Evolutionary conservation across 2,329 filamentous ascomycete species (phyloP).

Genomic region (Dactylellina parvicollis): DNA sequence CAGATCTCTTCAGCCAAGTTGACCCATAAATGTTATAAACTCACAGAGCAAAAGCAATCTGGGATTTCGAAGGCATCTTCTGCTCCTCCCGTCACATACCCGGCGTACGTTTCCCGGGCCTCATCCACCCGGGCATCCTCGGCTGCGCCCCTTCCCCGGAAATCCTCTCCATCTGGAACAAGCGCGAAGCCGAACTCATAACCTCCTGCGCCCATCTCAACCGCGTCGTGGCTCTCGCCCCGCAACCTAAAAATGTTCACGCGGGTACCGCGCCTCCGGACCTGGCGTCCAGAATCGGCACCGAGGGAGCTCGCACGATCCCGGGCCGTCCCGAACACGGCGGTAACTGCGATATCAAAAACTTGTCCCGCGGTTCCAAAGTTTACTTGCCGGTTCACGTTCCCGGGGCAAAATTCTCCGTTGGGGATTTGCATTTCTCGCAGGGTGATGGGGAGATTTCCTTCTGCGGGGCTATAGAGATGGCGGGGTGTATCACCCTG

Average conservation of each 20-base stretch:
- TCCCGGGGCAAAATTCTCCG: constrained; percentile 84
- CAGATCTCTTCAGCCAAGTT: not conserved
- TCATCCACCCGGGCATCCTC: constrained; percentile 91
- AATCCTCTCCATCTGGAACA: constrained; percentile 83
- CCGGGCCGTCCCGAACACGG: constrained; percentile 86
- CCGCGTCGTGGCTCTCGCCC: constrained; percentile 79
- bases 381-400: constrained; percentile 91
- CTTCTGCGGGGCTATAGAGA: constrained; percentile 90
- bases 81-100: constrained; percentile 88
- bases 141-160: constrained; percentile 85
- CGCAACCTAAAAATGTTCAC: constrained; percentile 76
- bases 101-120: constrained; percentile 83
- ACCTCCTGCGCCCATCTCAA: constrained; percentile 71
- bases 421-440: constrained; percentile 87
- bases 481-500: constrained; percentile 89
- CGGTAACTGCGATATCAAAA: constrained; percentile 93
- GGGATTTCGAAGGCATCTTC: constrained; percentile 81
- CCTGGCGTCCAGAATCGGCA: constrained; percentile 74
- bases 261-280: constrained; percentile 71
- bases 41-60: constrained; percentile 72
- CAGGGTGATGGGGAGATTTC: constrained; percentile 90
- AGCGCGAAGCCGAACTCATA: constrained; percentile 82
- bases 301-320: constrained; percentile 84
- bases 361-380: constrained; percentile 79
- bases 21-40: constrained; percentile 65